phyloP scores from a whole-genome alignment of 495 filamentous ascomycete genomes.

The Cercophora sp. region DNA sequence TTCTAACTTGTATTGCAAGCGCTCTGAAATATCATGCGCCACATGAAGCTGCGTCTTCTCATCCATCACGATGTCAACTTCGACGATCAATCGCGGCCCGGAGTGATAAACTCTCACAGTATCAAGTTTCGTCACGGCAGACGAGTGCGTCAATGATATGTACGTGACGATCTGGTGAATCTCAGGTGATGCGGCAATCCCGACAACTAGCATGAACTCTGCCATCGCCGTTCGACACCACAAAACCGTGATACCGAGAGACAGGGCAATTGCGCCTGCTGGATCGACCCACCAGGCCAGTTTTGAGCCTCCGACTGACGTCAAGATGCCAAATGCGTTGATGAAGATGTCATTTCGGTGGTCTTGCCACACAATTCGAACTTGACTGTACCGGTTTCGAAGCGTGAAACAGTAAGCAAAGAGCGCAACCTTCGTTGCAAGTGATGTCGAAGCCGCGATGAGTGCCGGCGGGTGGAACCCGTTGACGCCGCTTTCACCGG shows the following conservation, averaged over 20 bases:
- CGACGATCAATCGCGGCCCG: neutral
- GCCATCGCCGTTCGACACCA: neutral
- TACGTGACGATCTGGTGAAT: neutral
- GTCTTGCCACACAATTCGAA: neutral
- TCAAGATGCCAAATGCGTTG: neutral
- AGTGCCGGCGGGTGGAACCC: neutral
- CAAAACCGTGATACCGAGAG: neutral
- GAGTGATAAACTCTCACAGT: neutral
- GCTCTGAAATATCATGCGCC: neutral
- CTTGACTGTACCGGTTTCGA: neutral
- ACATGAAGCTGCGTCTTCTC: neutral
- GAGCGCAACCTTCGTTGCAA: neutral
- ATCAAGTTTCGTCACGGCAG: neutral
- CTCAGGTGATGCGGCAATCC: neutral
- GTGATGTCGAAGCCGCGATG: neutral
- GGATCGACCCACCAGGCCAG: neutral
- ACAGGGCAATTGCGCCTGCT: neutral
- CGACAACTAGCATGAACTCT: neutral
- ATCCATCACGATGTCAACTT: neutral
- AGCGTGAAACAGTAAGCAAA: neutral
- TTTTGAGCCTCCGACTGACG: neutral
- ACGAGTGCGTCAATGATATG: neutral
- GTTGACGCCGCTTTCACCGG: neutral
- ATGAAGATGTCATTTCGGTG: neutral
- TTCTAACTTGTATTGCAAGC: neutral